Evolutionary conservation across 495 filamentous ascomycete genomes (phyloP), one percentile per base, ranked within the genome.

Genomic region (Lasiosphaeris hirsuta): DNA sequence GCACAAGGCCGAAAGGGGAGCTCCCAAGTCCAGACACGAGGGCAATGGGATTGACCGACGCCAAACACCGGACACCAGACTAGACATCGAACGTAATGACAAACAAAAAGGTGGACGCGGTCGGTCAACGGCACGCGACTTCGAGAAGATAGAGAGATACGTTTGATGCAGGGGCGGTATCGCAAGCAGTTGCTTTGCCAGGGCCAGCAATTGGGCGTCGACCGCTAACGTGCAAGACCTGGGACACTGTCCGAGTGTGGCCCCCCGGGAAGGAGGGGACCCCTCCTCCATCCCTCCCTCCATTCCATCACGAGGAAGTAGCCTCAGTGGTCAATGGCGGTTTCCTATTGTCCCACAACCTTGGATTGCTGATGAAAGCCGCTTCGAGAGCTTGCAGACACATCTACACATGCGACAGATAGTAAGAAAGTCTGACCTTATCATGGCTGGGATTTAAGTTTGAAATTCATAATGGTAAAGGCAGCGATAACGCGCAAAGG

Each of bases 391-490:
- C 33, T 10, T 54, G 52, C 51, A 53, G 56, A 53, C 42, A 35
- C 40, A 60, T 42, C 57, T 40, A 60, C 53, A 54, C 47, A 67
- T 63, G 60, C 52, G 23, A 18, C 42, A 23, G 66, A 67, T 64
- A 65, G 59, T 39, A 54, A 57, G 48, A 56, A 59, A 48, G 39
- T 56, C 41, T 45, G 61, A 62, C 58, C 65, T 74, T 74, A 72
- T 72, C 70, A 58, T 47, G 41, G 17, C 48, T 35, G 43, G 23
- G 56, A 69, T 72, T 70, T 57, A 65, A 63, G 59, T 62, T 69
- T 35, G 54, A 68, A 67, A 67, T 66, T 69, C 69, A 61, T 70
- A 72, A 74, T 73, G 63, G 66, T 51, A 74, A 73, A 47, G 43
- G 17, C 23, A 35, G 33, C 54, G 68, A 69, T 67, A 71, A 63